Percentiles rank a stretch among this genome's conserved stretches.
Evolutionary conservation across 768 basidiomycete species (phyloP).

Genomic region (Termitomyces sp.): DNA sequence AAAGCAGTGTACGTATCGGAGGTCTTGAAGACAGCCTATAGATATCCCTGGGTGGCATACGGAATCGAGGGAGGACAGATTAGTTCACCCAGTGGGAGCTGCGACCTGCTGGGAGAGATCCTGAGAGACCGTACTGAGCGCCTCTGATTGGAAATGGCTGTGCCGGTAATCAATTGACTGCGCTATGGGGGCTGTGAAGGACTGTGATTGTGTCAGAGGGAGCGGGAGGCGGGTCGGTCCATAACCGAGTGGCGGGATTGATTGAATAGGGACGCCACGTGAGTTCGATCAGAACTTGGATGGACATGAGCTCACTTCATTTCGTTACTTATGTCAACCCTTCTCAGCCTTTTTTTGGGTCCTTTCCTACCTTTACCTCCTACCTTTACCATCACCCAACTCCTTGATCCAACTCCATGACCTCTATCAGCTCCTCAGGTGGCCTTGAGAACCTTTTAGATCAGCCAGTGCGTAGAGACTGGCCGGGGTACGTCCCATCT

Average conservation of each 20-base stretch:
- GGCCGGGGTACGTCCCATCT: constrained; percentile 22
- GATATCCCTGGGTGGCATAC: neutral
- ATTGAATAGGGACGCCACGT: constrained; percentile 23
- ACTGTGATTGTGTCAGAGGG: neutral
- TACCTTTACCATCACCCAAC: constrained; percentile 13
- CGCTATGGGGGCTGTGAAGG: neutral
- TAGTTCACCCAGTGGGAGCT: neutral
- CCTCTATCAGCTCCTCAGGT: neutral
- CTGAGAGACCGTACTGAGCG: neutral
- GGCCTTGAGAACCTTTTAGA: constrained; percentile 10
- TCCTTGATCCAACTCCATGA: neutral
- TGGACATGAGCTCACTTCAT: constrained; percentile 27
- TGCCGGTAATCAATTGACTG: neutral
- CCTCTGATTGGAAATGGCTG: neutral
- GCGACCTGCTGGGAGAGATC: too few species aligned
- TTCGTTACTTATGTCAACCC: constrained; percentile 13
- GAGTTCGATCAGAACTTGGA: constrained; percentile 33
- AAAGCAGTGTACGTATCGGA: too few species aligned
- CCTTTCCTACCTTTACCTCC: constrained; percentile 12
- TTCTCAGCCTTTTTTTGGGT: constrained; percentile 11
- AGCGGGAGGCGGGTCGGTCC: neutral
- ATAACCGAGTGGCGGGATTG: neutral
- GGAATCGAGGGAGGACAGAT: neutral
- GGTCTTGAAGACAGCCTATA: neutral
- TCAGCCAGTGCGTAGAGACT: constrained; percentile 11